Evolutionary conservation across 2,329 filamentous ascomycete genomes (phyloP).

Genomic region (Fusarium sp.): DNA sequence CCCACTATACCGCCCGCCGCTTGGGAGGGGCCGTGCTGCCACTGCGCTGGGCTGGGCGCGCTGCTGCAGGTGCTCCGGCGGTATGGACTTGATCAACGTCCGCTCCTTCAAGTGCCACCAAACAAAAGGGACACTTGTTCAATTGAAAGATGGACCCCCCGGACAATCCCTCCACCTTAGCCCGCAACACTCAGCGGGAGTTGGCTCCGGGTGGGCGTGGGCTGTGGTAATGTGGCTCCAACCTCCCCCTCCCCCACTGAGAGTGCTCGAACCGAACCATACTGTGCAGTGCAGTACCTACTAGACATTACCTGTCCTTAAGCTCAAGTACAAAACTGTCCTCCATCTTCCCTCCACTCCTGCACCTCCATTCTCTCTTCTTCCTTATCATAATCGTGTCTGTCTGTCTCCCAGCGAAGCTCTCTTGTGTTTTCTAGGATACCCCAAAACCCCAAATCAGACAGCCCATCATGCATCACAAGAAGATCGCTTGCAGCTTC

Average conservation of each 20-base stretch:
- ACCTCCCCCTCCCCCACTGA: constrained; percentile 1
- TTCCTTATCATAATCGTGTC: constrained; percentile 34
- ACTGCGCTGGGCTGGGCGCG: constrained; percentile 2
- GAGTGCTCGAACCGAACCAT: constrained; percentile 15
- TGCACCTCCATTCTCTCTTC: constrained; percentile 35
- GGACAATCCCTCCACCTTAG: constrained; percentile 26
- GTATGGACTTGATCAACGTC: constrained; percentile 35
- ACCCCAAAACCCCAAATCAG: constrained; percentile 28
- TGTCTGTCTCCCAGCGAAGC: constrained; percentile 38
- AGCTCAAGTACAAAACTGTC: constrained; percentile 56
- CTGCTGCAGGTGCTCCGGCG: constrained; percentile 33
- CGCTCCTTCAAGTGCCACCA: constrained; percentile 38
- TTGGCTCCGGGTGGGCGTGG: constrained; percentile 39
- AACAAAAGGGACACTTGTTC: constrained; percentile 62
- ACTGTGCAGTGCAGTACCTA: constrained; percentile 5
- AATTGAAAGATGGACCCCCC: constrained; percentile 52
- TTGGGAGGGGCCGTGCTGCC: constrained; percentile 41
- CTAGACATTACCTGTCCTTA: constrained; percentile 43
- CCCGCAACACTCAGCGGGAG: constrained; percentile 34
- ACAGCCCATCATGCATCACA: constrained; percentile 63
- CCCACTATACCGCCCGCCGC: constrained; percentile 27
- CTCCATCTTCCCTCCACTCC: constrained; percentile 46
- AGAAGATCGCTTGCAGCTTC: constrained; percentile 68
- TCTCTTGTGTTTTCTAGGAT: constrained; percentile 46
- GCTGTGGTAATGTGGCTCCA: constrained; percentile 15